These are phyloP conservation scores for Acidiella bohemica DNA, from an alignment of 495 filamentous ascomycete species.

Conservation along the genomic window DNA sequence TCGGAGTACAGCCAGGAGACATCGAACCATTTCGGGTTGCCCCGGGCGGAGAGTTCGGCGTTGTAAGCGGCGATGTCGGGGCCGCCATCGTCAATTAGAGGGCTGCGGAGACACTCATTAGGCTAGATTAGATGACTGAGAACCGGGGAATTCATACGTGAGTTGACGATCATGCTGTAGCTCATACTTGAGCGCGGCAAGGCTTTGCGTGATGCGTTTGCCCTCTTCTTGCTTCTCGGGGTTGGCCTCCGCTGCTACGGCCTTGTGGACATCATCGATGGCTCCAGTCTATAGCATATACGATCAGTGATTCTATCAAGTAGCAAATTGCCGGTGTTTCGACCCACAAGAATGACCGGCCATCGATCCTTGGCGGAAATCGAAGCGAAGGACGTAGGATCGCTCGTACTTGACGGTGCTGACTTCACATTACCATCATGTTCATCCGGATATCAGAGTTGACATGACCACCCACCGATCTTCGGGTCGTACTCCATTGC, in stretches of 20 bases:
- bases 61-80: conserved; percentile 76
- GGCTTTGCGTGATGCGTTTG: conserved; percentile 65
- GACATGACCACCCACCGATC: background rate
- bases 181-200: conserved; percentile 86
- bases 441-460: background rate
- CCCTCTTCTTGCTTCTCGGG: conserved; percentile 60
- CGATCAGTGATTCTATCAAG: too few relatives aligned
- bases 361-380: conserved; percentile 71
- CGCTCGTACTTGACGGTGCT: conserved; percentile 70
- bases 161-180: conserved; percentile 77
- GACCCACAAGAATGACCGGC: conserved; percentile 77
- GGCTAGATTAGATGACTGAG: background rate
- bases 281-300: conserved; percentile 59
- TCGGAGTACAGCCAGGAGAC: conserved; percentile 81
- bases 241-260: conserved; percentile 47
- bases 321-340: too few relatives aligned
- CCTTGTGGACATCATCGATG: conserved; percentile 83
- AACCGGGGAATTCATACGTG: conserved; percentile 41
- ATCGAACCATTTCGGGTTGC: conserved; percentile 65
- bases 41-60: conserved; percentile 61
- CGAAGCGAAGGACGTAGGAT: conserved; percentile 77
- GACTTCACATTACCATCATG: background rate
- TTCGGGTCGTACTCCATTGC: conserved; percentile 9
- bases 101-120: conserved; percentile 38
- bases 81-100: conserved; percentile 66